A percentile compares a stretch with the other conserved stretches of the same genome.
These are phyloP conservation scores for Inonotus obliquus DNA, from an alignment of 1,284 basidiomycete genomes.

Conservation along the genomic window DNA sequence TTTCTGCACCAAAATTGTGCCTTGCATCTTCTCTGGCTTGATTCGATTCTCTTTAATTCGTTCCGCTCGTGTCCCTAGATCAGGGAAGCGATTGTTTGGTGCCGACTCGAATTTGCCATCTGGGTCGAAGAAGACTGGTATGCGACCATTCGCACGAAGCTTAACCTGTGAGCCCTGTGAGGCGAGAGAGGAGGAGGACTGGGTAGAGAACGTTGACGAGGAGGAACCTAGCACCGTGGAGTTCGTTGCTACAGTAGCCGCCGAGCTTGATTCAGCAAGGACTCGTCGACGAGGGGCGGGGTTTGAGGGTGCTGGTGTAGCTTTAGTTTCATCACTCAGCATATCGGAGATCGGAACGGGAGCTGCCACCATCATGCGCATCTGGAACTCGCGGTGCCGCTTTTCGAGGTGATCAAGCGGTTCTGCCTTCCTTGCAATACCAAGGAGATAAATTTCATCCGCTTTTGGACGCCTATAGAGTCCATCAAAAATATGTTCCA, in stretches of 20 bases:
- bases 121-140: slow-evolving; percentile 70
- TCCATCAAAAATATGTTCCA: neutral
- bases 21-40: slow-evolving; percentile 59
- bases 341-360: slow-evolving; percentile 30
- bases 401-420: slow-evolving; percentile 74
- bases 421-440: slow-evolving; percentile 74
- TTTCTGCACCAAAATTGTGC: slow-evolving; percentile 50
- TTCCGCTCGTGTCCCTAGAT: slow-evolving; percentile 67
- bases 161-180: slow-evolving; percentile 17
- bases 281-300: slow-evolving; percentile 9
- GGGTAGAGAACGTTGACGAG: slow-evolving; percentile 20
- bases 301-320: slow-evolving; percentile 24
- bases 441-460: slow-evolving; percentile 83
- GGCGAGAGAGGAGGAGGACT: slow-evolving; percentile 6
- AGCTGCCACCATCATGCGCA: slow-evolving; percentile 62
- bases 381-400: slow-evolving; percentile 77
- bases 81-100: slow-evolving; percentile 49
- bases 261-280: slow-evolving; percentile 22
- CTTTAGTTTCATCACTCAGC: slow-evolving; percentile 27
- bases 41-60: slow-evolving; percentile 72
- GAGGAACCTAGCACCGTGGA: slow-evolving; percentile 28
- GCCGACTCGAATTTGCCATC: slow-evolving; percentile 40
- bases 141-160: slow-evolving; percentile 46
- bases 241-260: slow-evolving; percentile 22
- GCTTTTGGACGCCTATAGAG: slow-evolving; percentile 71